phyloP scores from a whole-genome alignment of 2,329 filamentous ascomycete genomes.

The Tolypocladium tropicale region DNA sequence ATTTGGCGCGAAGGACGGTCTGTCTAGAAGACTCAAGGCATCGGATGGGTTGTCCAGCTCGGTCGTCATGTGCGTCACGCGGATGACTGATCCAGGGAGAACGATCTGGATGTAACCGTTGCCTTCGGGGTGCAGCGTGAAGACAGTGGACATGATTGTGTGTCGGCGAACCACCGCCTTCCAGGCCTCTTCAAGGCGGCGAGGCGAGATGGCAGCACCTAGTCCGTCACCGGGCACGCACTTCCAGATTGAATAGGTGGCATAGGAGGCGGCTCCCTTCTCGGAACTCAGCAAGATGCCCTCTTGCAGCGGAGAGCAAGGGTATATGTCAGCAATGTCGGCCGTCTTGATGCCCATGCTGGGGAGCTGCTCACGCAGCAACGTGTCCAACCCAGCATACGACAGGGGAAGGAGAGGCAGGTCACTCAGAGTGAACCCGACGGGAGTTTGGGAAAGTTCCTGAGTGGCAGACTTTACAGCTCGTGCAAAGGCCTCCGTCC shows the following conservation, averaged over 20 bases:
- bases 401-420: slow-evolving; percentile 18
- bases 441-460: neutral
- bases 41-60: neutral
- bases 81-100: neutral
- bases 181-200: slow-evolving; percentile 7
- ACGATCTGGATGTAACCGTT: slow-evolving; percentile 7
- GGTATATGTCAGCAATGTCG: slow-evolving; percentile 13
- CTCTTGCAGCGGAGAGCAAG: slow-evolving; percentile 26
- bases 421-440: slow-evolving; percentile 17
- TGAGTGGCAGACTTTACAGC: neutral
- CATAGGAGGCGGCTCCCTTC: slow-evolving; percentile 4
- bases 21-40: neutral
- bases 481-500: slow-evolving; percentile 1
- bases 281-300: slow-evolving; percentile 24
- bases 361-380: slow-evolving; percentile 2
- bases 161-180: slow-evolving; percentile 2
- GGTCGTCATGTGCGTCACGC: neutral
- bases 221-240: neutral
- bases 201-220: neutral
- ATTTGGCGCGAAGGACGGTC: slow-evolving; percentile 1
- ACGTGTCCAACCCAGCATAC: slow-evolving; percentile 1
- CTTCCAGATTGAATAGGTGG: slow-evolving; percentile 10
- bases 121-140: slow-evolving; percentile 5
- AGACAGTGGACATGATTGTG: slow-evolving; percentile 3
- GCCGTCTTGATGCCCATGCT: slow-evolving; percentile 1